Evolutionary conservation across 352 stramenopile species (phyloP).

Genomic region (Globisporangium cylindrosporum): DNA sequence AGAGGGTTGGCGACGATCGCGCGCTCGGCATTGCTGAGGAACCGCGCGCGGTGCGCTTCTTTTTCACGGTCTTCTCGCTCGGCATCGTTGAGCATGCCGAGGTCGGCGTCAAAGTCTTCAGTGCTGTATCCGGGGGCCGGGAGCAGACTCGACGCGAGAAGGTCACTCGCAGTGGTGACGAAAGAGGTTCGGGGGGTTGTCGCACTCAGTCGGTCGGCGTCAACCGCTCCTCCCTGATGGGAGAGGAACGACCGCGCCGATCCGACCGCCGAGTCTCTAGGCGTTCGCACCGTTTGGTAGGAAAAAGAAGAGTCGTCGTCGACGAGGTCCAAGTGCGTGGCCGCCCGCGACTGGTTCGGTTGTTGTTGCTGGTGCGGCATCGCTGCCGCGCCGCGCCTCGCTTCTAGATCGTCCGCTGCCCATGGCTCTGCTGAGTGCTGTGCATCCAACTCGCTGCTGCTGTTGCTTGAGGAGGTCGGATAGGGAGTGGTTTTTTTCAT

Average conservation of each 20-base stretch:
- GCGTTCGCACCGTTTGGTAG: slow-evolving; percentile 60
- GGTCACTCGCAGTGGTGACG: slow-evolving; percentile 14
- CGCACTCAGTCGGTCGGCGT: slow-evolving; percentile 15
- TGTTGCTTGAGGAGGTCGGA: slow-evolving; percentile 16
- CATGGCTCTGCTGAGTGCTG: slow-evolving; percentile 11
- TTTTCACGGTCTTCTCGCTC: slow-evolving; percentile 23
- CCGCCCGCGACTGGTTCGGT: slow-evolving; percentile 3
- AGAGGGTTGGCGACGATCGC: slow-evolving; percentile 39
- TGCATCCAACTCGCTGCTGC: slow-evolving; percentile 16
- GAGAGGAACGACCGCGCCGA: slow-evolving; percentile 15
- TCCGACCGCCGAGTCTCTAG: slow-evolving; percentile 43
- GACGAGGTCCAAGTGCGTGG: slow-evolving; percentile 15
- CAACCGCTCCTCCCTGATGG: background rate
- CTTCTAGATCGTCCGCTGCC: slow-evolving; percentile 19
- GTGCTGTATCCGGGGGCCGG: slow-evolving; percentile 13
- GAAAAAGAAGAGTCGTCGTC: slow-evolving; percentile 49
- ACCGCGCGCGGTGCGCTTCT: slow-evolving; percentile 34
- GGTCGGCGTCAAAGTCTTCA: slow-evolving; percentile 15
- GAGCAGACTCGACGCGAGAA: slow-evolving; percentile 14
- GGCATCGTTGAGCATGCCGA: slow-evolving; percentile 17
- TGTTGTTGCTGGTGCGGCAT: no score
- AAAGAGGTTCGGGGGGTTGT: slow-evolving; percentile 23
- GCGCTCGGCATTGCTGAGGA: slow-evolving; percentile 56
- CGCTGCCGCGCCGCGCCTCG: background rate
- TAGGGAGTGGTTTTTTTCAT: slow-evolving; percentile 23